Evolutionary conservation across 2,329 filamentous ascomycete genomes (phyloP).

Genomic region (Teratosphaeria zuluensis): DNA sequence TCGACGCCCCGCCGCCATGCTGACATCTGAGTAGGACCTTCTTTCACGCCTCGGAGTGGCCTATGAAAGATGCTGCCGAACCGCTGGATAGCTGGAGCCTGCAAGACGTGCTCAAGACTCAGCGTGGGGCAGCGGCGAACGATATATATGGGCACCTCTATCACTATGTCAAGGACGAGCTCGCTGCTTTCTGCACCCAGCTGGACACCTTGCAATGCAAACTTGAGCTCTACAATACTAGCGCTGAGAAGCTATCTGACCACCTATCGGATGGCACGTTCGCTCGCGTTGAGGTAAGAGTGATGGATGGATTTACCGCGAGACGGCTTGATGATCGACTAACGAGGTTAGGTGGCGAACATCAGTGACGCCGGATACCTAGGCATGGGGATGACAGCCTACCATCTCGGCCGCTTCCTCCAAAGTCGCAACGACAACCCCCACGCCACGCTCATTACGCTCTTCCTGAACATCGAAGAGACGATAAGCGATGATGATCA

Average conservation of each 20-base stretch:
- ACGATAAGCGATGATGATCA: not conserved
- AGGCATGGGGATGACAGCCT: not conserved
- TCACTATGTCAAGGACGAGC: not conserved
- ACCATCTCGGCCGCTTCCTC: not conserved
- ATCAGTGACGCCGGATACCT: not conserved
- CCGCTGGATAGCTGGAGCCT: conserved; percentile 30
- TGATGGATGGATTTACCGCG: not conserved
- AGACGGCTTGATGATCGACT: not conserved
- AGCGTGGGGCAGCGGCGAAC: conserved; percentile 11
- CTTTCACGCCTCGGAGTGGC: conserved; percentile 27
- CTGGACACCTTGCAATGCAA: not conserved
- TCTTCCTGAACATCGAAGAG: not conserved
- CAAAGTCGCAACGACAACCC: not conserved
- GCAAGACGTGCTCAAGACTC: conserved; percentile 19
- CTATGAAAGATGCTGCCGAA: conserved; percentile 28
- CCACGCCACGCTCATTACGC: not conserved
- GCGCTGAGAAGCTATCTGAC: not conserved
- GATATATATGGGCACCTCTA: conserved; percentile 34
- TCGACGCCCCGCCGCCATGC: not conserved
- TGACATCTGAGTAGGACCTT: conserved; percentile 23
- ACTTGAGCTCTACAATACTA: not conserved
- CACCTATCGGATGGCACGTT: not conserved
- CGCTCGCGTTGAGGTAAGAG: not conserved
- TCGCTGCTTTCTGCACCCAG: not conserved
- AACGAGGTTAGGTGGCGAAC: not conserved